phyloP scores from a whole-genome alignment of 257 asterid genomes.

The Solanum paucissectum region DNA sequence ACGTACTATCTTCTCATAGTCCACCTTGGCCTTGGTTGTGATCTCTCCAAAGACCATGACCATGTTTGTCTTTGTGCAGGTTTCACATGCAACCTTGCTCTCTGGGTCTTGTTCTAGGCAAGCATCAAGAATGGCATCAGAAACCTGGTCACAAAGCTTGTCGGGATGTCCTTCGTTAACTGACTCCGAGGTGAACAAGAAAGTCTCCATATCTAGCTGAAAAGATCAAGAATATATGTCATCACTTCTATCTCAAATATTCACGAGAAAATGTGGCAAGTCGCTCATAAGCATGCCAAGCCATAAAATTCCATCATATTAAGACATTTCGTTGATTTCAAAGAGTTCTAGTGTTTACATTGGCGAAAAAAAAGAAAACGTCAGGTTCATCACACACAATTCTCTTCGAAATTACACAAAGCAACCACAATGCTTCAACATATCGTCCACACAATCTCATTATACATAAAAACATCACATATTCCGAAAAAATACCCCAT shows the following conservation, averaged over 20 bases:
- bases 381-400: background rate
- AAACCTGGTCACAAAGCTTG: slow-evolving; percentile 69
- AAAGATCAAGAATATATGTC: background rate
- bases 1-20: slow-evolving; percentile 62
- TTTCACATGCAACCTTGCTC: slow-evolving; percentile 66
- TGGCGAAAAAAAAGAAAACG: background rate
- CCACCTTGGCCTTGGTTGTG: slow-evolving; percentile 49
- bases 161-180: slow-evolving; percentile 69
- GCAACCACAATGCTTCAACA: background rate
- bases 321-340: background rate
- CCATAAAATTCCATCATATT: background rate
- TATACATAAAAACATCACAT: background rate
- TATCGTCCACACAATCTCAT: background rate
- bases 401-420: background rate
- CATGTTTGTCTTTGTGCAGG: slow-evolving; percentile 57
- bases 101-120: slow-evolving; percentile 61
- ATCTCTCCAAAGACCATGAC: slow-evolving; percentile 66
- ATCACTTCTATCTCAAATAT: background rate
- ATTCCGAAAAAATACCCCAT: background rate
- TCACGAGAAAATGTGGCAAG: background rate
- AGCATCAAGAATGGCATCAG: slow-evolving; percentile 60
- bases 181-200: slow-evolving; percentile 54
- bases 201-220: slow-evolving; percentile 37
- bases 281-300: background rate
- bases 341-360: background rate